Percentiles rank a stretch among this genome's conserved stretches.
Conservation (phyloP, 441 rosid species). For the Populus trichocarpa region DNA sequence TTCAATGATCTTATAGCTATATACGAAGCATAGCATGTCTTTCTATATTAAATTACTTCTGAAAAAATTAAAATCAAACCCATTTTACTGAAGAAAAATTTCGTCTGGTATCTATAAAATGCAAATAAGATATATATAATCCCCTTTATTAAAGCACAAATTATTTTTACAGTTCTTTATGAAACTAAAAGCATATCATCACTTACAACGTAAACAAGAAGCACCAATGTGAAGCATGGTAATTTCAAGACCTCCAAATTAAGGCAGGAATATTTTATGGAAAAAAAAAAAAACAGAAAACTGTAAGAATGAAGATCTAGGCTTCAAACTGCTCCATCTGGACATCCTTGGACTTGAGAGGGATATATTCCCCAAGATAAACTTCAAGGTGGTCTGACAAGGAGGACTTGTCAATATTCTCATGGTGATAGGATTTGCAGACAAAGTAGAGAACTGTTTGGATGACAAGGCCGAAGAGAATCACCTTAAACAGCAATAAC, state of each 20-base stretch:
- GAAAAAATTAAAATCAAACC: too few species aligned
- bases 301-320: not conserved
- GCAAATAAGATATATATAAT: too few species aligned
- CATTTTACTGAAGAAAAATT: too few species aligned
- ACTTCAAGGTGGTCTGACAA: slow-evolving; percentile 34
- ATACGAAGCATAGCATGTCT: too few species aligned
- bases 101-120: too few species aligned
- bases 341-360: slow-evolving; percentile 22
- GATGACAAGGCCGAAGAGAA: slow-evolving; percentile 25
- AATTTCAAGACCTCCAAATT: not conserved
- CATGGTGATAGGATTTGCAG: slow-evolving; percentile 38
- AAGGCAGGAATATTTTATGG: too few species aligned
- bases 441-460: slow-evolving; percentile 37
- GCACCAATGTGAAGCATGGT: not conserved
- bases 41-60: too few species aligned
- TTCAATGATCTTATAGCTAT: too few species aligned
- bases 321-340: slow-evolving; percentile 24
- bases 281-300: not conserved
- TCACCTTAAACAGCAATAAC: slow-evolving; percentile 14
- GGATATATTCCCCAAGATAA: slow-evolving; percentile 19
- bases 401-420: slow-evolving; percentile 27
- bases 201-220: not conserved
- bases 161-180: too few species aligned
- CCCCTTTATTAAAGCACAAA: too few species aligned
- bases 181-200: too few species aligned